Conservation (phyloP, 345 rosid species). For the Clausena lansium region DNA sequence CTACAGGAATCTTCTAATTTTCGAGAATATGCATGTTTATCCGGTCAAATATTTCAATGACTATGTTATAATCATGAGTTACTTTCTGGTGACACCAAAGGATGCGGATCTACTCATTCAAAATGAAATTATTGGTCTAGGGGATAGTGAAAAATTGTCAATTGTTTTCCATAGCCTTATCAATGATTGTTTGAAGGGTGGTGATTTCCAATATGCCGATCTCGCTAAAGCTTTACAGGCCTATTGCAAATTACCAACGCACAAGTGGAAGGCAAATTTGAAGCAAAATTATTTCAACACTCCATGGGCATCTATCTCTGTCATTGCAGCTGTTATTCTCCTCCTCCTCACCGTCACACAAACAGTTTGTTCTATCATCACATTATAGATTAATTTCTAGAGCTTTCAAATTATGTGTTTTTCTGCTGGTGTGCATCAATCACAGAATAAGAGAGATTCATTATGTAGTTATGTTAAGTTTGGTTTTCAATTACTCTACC, state of each 20-base stretch:
- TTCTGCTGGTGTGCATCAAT: too few species aligned
- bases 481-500: too few species aligned
- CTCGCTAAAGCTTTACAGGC: not conserved
- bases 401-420: too few species aligned
- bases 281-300: slow-evolving; percentile 14
- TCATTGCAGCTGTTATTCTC: slow-evolving; percentile 19
- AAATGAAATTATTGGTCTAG: not conserved
- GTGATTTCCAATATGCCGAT: not conserved
- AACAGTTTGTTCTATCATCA: slow-evolving; percentile 5
- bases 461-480: too few species aligned
- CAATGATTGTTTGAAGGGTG: not conserved
- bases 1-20: not conserved
- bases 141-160: not conserved
- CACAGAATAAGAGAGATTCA: too few species aligned
- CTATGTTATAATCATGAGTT: not conserved
- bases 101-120: slow-evolving; percentile 17
- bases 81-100: not conserved
- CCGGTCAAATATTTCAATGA: not conserved
- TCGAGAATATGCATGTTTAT: not conserved
- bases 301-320: slow-evolving; percentile 24
- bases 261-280: slow-evolving; percentile 14
- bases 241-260: not conserved
- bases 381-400: not conserved
- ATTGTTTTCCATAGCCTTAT: slow-evolving; percentile 12
- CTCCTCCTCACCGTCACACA: slow-evolving; percentile 22